Evolutionary conservation across 116 monocot species (phyloP).

Genomic region (Thalassia testudinum): DNA sequence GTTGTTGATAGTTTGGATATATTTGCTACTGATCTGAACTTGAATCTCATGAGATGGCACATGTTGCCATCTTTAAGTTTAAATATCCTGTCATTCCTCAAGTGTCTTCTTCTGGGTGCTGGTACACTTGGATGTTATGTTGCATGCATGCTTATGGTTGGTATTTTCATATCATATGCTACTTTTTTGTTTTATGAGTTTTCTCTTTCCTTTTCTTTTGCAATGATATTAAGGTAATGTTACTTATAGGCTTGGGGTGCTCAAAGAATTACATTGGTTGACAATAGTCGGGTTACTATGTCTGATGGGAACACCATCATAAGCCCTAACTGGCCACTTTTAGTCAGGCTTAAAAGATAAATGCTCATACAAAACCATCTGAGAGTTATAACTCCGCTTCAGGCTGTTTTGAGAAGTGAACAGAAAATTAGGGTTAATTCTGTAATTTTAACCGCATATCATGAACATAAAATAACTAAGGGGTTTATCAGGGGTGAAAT

Average conservation of each 20-base stretch:
- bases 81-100: constrained; percentile 28
- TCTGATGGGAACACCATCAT: too few relatives aligned
- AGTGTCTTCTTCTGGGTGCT: constrained; percentile 80
- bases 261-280: constrained; percentile 80
- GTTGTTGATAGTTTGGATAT: constrained; percentile 42
- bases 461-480: too few relatives aligned
- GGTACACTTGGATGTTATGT: constrained; percentile 98
- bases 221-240: neutral
- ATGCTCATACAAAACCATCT: too few relatives aligned
- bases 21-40: constrained; percentile 77
- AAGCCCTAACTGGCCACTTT: too few relatives aligned
- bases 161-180: constrained; percentile 7
- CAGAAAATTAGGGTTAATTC: too few relatives aligned
- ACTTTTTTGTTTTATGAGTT: neutral
- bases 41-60: constrained; percentile 98
- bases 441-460: too few relatives aligned
- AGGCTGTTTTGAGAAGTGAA: too few relatives aligned
- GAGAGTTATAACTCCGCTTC: too few relatives aligned
- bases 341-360: too few relatives aligned
- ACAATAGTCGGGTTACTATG: constrained; percentile 36
- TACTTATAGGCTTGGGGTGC: constrained; percentile 81
- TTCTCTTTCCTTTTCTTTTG: neutral
- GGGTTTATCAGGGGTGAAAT: too few relatives aligned
- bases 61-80: constrained; percentile 57
- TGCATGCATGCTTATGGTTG: constrained; percentile 90